Base-by-base conservation (phyloP, 2,329 filamentous ascomycete genomes). In the Alternaria triticina region DNA sequence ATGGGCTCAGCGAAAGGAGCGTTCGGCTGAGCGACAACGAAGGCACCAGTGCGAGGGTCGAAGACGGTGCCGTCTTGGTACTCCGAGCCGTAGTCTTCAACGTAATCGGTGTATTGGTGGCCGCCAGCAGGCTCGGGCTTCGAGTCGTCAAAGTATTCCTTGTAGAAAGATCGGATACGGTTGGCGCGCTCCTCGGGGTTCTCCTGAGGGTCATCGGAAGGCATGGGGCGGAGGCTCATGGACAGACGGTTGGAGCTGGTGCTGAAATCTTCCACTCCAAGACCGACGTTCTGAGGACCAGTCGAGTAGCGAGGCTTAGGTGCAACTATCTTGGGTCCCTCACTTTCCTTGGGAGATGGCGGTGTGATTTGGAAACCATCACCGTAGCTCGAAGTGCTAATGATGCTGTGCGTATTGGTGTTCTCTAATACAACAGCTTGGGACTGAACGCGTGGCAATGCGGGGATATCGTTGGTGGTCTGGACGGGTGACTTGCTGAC, bases 121-220 rank as follows among this genome's bases (percentile, higher is more conserved):
- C 68, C 70, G 23, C 74, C 72, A 15, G 69, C 73, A 36, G 75
- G 77, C 45, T 81, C 82, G 3, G 82, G 80, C 77, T 89, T 92
- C 62, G 85, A 88, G 45, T 97, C 95, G 70, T 98, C 96, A 73
- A 99, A 99, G 83, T 99, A 99, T 78, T 99, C 96, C 83, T 97
- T 97, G 85, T 99, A 99, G 84, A 99, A 99, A 5, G 96, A 99
- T 79, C 96, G 89, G 70, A 99, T 99, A 62, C 96, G 90, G 84
- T 97, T 98, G 68, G 96, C 96, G 74, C 96, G 89, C 75, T 95
- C 90, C 80, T 98, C 96, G 0, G 96, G 94, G 77, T 97, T 95
- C 77, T 98, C 96, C 4, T 90, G 88, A 46, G 92, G 89, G 68
- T 97, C 92, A 74, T 94, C 90, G 36, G 94, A 93, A 6, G 96